phyloP scores from a whole-genome alignment of 2,329 filamentous ascomycete genomes.

The Trichoderma simmonsii region DNA sequence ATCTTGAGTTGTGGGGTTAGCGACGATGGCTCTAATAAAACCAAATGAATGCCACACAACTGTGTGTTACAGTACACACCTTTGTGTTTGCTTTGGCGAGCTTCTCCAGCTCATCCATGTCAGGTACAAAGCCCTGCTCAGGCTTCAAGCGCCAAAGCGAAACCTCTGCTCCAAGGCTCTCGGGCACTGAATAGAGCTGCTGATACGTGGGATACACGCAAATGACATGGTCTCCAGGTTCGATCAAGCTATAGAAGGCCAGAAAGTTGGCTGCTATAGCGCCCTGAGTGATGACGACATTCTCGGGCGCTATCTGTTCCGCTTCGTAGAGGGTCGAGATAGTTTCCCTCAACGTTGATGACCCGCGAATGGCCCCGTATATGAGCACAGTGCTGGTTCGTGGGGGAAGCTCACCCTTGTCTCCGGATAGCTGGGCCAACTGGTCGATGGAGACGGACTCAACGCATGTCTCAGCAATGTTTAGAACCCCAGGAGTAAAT shows the following conservation, averaged over 20 bases:
- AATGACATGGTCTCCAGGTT: slow-evolving; percentile 75
- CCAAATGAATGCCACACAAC: background rate
- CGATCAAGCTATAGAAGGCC: slow-evolving; percentile 68
- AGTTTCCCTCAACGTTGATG: slow-evolving; percentile 58
- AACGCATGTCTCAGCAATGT: slow-evolving; percentile 77
- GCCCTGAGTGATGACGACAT: slow-evolving; percentile 73
- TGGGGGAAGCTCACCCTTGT: slow-evolving; percentile 45
- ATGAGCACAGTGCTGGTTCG: slow-evolving; percentile 57
- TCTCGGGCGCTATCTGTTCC: slow-evolving; percentile 49
- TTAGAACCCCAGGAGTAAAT: slow-evolving; percentile 54
- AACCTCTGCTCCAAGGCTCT: slow-evolving; percentile 72
- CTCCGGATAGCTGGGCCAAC: slow-evolving; percentile 56
- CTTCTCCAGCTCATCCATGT: slow-evolving; percentile 61
- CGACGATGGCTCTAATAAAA: slow-evolving; percentile 23
- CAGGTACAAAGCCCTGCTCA: slow-evolving; percentile 63
- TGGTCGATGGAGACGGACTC: slow-evolving; percentile 71
- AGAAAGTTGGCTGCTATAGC: slow-evolving; percentile 84
- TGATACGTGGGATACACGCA: slow-evolving; percentile 87
- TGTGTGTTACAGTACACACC: slow-evolving; percentile 38
- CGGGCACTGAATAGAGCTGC: slow-evolving; percentile 74
- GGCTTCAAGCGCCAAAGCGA: slow-evolving; percentile 69
- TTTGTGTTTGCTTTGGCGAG: slow-evolving; percentile 69
- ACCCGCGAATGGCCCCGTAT: slow-evolving; percentile 72
- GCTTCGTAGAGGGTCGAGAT: slow-evolving; percentile 63
- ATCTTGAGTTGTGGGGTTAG: slow-evolving; percentile 57